Conservation (phyloP, 1,284 basidiomycete genomes). For the Quambalaria eucalypti region DNA sequence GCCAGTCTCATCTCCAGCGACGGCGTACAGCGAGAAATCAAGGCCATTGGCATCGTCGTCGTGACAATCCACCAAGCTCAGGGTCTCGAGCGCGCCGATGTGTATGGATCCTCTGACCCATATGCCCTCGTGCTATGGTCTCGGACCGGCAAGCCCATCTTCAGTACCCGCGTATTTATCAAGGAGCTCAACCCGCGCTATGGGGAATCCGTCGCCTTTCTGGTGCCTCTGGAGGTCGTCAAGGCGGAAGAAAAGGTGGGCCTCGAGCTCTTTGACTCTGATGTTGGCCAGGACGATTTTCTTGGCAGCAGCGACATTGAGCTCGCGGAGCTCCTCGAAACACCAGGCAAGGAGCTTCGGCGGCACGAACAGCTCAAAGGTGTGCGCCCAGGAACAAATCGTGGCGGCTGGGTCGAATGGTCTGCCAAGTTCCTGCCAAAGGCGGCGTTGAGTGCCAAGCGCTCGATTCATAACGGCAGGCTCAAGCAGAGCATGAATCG, state of each 20-base stretch:
- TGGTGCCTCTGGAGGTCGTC: background rate
- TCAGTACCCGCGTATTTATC: background rate
- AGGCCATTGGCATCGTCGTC: conserved; percentile 1
- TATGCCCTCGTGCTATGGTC: conserved; percentile 3
- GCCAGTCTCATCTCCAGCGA: background rate
- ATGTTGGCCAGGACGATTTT: conserved; percentile 2
- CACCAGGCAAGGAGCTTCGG: background rate
- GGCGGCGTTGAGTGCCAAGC: background rate
- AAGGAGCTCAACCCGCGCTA: conserved; percentile 2
- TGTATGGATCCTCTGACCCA: background rate
- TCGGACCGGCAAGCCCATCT: background rate
- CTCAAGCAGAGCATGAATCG: background rate
- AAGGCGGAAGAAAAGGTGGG: conserved; percentile 1
- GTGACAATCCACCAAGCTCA: conserved; percentile 1
- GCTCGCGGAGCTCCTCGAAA: background rate
- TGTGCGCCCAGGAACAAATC: background rate
- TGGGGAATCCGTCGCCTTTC: conserved; percentile 1
- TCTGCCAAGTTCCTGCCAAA: background rate
- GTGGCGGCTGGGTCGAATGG: conserved; percentile 3
- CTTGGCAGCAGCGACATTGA: background rate
- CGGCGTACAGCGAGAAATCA: background rate
- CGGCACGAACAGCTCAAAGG: background rate
- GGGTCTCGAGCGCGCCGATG: conserved; percentile 1
- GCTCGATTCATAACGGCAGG: background rate
- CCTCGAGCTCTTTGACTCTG: conserved; percentile 3